Evolutionary conservation across 805 yeast genomes (phyloP), one percentile per base, ranked within the genome.

Genomic region (Ogataea chonburiensis): DNA sequence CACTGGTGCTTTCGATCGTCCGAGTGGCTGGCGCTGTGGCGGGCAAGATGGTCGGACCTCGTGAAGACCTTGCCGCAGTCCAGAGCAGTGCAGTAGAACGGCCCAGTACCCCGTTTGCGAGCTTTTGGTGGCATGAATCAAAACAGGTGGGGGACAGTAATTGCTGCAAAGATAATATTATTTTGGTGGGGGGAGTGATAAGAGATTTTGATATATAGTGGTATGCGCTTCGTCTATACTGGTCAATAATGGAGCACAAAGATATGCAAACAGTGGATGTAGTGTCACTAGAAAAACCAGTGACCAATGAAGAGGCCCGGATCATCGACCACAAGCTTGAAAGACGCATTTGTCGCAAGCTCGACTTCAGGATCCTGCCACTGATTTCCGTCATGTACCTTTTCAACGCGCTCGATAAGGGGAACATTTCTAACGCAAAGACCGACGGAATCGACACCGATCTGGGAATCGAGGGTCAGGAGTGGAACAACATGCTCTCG

Each of bases 1-100:
- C 84, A 78, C 11, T 57, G 61, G 50, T 66, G 71, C 10, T 70
- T 70, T 28, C 66, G 70, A 30, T 63, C 31, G 3, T 60, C 46
- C 35, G 61, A 53, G 43, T 78, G 85, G 51, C 73, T 76, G 21
- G 70, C 59, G 47, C 69, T 68, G 47, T 78, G 85, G 26, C 84
- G 58, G 3, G 77, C 63, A 8, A 78, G 55, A 53, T 78, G 84
- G 50, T 78, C 85, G 2, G 77, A 70, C 28, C 84, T 53, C 11
- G 75, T 64, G 45, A 78, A 78, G 3, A 68, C 60, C 51, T 77
- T 77, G 14, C 61, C 64, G 50, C 85, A 78, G 16, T 64, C 65
- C 10, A 59, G 60, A 40, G 53, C 50, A 21, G 66, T 66, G 48
- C 77, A 73, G 27, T 30, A 24, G 30, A 15, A 39, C 3, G 43